Conservation (phyloP, 2,329 filamentous ascomycete species). For the Trichoderma aggressivum region DNA sequence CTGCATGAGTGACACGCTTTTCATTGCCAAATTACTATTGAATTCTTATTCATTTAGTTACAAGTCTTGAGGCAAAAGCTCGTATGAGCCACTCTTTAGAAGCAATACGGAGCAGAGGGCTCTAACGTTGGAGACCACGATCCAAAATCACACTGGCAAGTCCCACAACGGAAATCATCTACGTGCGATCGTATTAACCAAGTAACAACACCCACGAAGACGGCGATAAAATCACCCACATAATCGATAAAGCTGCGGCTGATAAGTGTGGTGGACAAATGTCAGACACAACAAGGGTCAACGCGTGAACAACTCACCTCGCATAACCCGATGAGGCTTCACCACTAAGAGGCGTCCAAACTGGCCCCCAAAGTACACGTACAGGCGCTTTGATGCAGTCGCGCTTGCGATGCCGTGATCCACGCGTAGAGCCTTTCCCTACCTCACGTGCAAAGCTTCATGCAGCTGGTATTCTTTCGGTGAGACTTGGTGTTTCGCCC, state of each 20-base stretch:
- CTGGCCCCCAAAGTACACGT: not conserved
- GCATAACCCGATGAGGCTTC: not conserved
- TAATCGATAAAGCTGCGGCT: not conserved
- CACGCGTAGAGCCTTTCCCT: not conserved
- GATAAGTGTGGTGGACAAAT: not conserved
- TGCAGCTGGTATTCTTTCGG: not conserved
- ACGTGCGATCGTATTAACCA: not conserved
- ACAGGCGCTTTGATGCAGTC: not conserved
- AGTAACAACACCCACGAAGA: not conserved
- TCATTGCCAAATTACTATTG: too few relatives aligned
- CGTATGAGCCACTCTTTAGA: not conserved
- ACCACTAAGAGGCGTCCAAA: not conserved
- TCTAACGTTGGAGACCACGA: not conserved
- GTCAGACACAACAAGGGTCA: not conserved
- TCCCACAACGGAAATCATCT: not conserved
- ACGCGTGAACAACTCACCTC: not conserved
- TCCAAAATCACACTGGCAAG: accelerated
- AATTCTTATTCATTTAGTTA: too few relatives aligned
- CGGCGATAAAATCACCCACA: not conserved
- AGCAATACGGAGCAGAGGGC: too few relatives aligned
- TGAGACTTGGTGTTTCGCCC: not conserved
- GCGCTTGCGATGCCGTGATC: not conserved
- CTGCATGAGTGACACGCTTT: too few relatives aligned
- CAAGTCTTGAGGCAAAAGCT: not conserved
- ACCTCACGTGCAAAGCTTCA: not conserved